Percentiles rank a stretch among this genome's conserved stretches.
Conservation (phyloP, 1,139 yeast species). For the Yamadazyma sp. region DNA sequence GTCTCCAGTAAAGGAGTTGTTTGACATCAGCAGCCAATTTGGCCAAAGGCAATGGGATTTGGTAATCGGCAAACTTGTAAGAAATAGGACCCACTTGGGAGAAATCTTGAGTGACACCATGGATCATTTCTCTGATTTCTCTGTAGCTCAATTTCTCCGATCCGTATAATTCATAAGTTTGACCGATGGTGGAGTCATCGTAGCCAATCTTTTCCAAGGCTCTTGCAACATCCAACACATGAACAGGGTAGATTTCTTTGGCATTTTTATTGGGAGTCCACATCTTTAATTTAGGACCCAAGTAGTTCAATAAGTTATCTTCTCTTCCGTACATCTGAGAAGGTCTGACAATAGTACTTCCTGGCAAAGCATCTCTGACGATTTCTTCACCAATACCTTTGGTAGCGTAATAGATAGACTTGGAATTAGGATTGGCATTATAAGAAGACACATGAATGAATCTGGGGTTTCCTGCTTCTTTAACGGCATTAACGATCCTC, state of each 20-base stretch:
- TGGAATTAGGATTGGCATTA: slow-evolving; percentile 70
- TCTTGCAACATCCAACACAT: slow-evolving; percentile 73
- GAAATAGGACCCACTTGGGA: slow-evolving; percentile 55
- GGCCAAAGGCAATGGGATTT: slow-evolving; percentile 41
- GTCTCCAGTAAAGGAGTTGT: slow-evolving; percentile 64
- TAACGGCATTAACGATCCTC: slow-evolving; percentile 73
- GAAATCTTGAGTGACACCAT: slow-evolving; percentile 60
- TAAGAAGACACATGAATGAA: slow-evolving; percentile 78
- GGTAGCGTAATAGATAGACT: slow-evolving; percentile 72
- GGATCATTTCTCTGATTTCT: slow-evolving; percentile 71
- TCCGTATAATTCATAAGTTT: slow-evolving; percentile 77
- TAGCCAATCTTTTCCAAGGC: slow-evolving; percentile 78
- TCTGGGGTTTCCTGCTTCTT: slow-evolving; percentile 74
- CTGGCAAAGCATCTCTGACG: slow-evolving; percentile 68
- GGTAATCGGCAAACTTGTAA: slow-evolving; percentile 32
- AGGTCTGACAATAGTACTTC: slow-evolving; percentile 83
- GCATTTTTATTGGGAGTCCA: slow-evolving; percentile 67
- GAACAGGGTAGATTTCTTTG: slow-evolving; percentile 70
- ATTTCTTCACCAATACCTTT: slow-evolving; percentile 78
- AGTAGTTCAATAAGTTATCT: slow-evolving; percentile 67
- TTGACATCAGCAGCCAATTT: slow-evolving; percentile 48
- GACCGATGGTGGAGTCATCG: slow-evolving; percentile 79
- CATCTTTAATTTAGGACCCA: slow-evolving; percentile 56
- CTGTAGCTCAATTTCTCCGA: slow-evolving; percentile 61
- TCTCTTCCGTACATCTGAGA: slow-evolving; percentile 79